These are phyloP conservation scores for Corymbia calophylla DNA, from an alignment of 441 rosid genomes.

Conservation along the genomic window DNA sequence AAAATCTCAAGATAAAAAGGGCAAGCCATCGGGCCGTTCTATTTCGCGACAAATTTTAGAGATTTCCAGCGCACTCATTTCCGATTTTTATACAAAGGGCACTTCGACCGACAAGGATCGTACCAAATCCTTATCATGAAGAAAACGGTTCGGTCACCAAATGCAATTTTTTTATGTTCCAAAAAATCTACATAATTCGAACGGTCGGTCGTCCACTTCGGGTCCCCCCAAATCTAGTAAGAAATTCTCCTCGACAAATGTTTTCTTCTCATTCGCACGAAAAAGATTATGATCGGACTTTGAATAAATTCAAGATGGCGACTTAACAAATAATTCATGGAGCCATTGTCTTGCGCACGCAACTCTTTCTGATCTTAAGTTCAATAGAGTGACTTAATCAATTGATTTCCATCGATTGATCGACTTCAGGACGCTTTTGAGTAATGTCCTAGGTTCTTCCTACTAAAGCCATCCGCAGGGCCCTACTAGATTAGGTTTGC, in stretches of 20 bases:
- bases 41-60: background rate
- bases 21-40: accelerated
- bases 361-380: background rate
- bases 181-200: background rate
- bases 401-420: background rate
- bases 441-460: background rate
- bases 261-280: background rate
- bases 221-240: background rate
- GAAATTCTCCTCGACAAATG: background rate
- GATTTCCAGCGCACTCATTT: accelerated
- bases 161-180: background rate
- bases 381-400: background rate
- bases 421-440: background rate
- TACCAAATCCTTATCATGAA: background rate
- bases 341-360: background rate
- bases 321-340: background rate
- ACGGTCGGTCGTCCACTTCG: background rate
- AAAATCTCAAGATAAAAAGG: background rate
- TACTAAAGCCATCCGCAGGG: background rate
- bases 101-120: background rate
- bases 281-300: background rate
- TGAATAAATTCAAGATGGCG: background rate
- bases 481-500: background rate
- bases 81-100: accelerated
- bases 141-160: accelerated